A percentile compares a stretch with the other conserved stretches of the same genome.
Conservation (phyloP, 352 stramenopile species). For the Globisporangium radiosum region DNA sequence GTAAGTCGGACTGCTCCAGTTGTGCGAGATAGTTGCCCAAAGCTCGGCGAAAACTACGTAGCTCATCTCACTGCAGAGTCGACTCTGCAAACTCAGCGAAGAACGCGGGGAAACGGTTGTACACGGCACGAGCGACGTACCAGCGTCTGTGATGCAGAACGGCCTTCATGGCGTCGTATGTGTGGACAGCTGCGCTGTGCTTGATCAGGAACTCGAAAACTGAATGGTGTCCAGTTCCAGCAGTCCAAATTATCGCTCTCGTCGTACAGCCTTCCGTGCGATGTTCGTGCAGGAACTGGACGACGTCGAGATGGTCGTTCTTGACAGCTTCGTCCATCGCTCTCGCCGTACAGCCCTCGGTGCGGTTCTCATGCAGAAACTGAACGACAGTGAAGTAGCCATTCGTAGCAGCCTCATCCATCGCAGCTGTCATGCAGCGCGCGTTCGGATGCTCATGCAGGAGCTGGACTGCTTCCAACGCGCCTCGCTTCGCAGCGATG, state of each 20-base stretch:
- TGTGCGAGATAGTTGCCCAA: too few relatives aligned
- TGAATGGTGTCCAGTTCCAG: neutral
- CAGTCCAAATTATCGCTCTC: neutral
- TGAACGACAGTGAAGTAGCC: neutral
- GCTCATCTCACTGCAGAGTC: too few relatives aligned
- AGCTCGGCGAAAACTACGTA: too few relatives aligned
- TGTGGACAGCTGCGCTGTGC: neutral
- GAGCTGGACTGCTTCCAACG: neutral
- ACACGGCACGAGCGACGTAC: too few relatives aligned
- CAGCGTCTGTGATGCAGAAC: neutral
- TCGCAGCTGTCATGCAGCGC: neutral
- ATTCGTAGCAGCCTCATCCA: neutral
- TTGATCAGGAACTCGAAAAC: neutral
- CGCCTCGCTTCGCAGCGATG: neutral
- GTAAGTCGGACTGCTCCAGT: too few relatives aligned
- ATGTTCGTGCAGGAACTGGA: conserved; percentile 1
- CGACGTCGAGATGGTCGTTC: neutral
- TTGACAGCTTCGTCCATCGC: neutral
- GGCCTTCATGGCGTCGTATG: neutral
- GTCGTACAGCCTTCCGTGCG: neutral
- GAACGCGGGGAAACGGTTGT: too few relatives aligned
- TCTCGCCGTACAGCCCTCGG: neutral
- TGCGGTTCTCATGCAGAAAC: neutral
- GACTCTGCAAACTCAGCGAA: too few relatives aligned
- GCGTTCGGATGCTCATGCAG: neutral